Evolutionary conservation across 148 eudicot species (phyloP), one percentile per base, ranked within the genome.

Genomic region (Fallopia convolvulus): DNA sequence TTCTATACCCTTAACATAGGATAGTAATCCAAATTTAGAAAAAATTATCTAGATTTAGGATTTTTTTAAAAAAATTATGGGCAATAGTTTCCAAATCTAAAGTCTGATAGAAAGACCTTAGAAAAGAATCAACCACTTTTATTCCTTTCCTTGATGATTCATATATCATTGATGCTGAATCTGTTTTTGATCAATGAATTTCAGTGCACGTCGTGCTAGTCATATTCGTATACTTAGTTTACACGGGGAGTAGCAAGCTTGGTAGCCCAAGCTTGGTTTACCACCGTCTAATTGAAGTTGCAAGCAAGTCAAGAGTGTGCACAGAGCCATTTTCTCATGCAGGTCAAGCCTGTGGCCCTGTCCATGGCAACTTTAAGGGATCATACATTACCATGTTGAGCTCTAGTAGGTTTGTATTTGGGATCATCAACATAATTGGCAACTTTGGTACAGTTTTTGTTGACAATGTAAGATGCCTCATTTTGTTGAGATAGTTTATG

Each of bases 371-470:
- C 74, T 79, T 83, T 86, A 89, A 88, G 75, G 99, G 99, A 23
- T 89, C 99, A 33, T 92, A 95, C 79, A 76, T 91, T 2, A 95
- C 99, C 3, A 95, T 95, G 99, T 77, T 95, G 81, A 95, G 99
- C 74, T 92, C 97, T 8, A 94, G 94, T 49, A 97, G 99, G 7
- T 81, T 95, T 41, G 86, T 95, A 48, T 95, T 95, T 23, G 99
- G 99, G 79, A 89, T 95, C 55, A 95, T 95, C 76, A 95, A 95
- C 82, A 87, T 95, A 74, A 91, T 89, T 56, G 99, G 99, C 46
- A 95, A 95, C 75, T 95, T 95, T 74, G 99, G 97, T 23, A 95
- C 99, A 5, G 97, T 95, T 74, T 95, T 95, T 46, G 99, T 95
- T 13, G 99, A 95, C 80, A 95, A 95, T 73, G 99, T 95, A 85